Conservation (phyloP, 176 grass and related monocot species). For the Aegilops umbellulata region DNA sequence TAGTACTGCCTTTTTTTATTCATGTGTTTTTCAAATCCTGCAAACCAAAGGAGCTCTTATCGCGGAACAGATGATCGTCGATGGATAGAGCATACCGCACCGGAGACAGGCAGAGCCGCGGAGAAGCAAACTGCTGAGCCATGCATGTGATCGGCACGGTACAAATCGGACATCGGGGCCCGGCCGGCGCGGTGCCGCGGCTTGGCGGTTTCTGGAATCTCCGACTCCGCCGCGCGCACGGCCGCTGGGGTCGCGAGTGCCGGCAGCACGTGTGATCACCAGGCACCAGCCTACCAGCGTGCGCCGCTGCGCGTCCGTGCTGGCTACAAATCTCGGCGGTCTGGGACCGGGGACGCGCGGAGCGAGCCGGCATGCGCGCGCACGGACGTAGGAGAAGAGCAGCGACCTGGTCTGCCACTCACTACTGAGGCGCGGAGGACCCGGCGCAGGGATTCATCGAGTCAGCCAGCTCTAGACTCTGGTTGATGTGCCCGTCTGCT, state of each 20-base stretch:
- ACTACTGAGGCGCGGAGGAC: not conserved
- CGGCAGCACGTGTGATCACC: not conserved
- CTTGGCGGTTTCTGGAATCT: not conserved
- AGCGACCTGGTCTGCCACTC: not conserved
- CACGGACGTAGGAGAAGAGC: not conserved
- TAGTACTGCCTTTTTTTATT: no score
- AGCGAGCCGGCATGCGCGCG: not conserved
- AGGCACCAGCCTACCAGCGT: not conserved
- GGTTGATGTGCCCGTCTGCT: no score
- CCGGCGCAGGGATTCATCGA: not conserved
- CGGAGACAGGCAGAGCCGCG: not conserved
- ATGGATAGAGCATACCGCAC: not conserved
- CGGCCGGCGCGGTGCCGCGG: not conserved
- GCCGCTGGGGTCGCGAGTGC: not conserved
- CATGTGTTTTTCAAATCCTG: no score
- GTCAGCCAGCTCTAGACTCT: not conserved
- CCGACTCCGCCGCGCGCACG: slow-evolving; percentile 2
- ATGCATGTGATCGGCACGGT: slow-evolving; percentile 21
- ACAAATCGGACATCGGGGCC: slow-evolving; percentile 13
- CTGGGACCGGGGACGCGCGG: not conserved
- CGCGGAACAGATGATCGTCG: not conserved
- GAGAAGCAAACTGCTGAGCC: not conserved
- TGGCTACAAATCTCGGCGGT: not conserved
- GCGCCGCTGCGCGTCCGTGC: not conserved
- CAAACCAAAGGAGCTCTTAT: not conserved